Evolutionary conservation across 805 yeast genomes (phyloP), one percentile per base, ranked within the genome.

Genomic region (Wickerhamomyces subpelliculosus): DNA sequence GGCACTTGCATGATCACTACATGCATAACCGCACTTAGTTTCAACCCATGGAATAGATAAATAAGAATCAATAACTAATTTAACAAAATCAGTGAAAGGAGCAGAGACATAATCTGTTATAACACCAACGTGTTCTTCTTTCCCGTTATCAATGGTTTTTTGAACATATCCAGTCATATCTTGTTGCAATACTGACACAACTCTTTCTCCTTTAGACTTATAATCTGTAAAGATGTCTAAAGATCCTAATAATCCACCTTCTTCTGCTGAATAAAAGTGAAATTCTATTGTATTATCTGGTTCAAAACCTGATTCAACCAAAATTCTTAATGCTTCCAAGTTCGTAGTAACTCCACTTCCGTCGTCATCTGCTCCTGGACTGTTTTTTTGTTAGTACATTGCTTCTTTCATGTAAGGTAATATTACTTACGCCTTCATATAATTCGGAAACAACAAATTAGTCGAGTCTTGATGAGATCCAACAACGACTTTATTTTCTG

Each of bases 211-310:
- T n/a, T 65, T 51, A 1, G 25, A n/a, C 10, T 62, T 55, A 53
- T 84, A 84, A 20, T 62, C 58, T 9, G 73, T 60, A 58, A 84
- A 85, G 10, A 90, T 74, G 44, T 84, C 95, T 45, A 77, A 70
- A 5, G 96, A 86, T 1, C 97, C 97, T 37, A 85, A 65, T 39
- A 86, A 64, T 0, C 96, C 97, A 43, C 86, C 88, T 68, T 90
- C 97, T 64, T 90, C 97, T 2, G 95, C 97, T 21, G 95, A 76
- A 64, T 87, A 90, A 70, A 87, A 90, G 62, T 90, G 97, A 65
- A 90, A 89, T 58, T 90, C 95, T 16, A 90, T 61, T 0, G 95
- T 76, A 60, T 87, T 85, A 31, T 71, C 62, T 12, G 89, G 87
- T 41, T 61, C 50, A 47, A 70, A 70, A 0, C 66, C 58, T 26